Evolutionary conservation across 2,329 filamentous ascomycete species (phyloP), one percentile per base, ranked within the genome.

Genomic region (Ophiocordyceps australis): DNA sequence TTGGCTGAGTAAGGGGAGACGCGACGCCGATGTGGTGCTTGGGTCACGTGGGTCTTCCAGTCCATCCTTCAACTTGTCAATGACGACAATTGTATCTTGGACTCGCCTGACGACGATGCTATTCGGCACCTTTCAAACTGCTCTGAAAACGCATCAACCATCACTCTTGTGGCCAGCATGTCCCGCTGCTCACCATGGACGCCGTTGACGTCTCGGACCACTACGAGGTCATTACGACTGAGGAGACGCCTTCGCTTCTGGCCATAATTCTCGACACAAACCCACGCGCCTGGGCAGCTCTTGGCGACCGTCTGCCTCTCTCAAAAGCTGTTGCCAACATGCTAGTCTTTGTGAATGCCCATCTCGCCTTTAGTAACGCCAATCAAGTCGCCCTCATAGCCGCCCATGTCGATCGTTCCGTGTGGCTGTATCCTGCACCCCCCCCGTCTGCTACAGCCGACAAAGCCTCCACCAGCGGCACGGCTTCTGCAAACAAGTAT

Each of bases 261-360:
- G 77, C 82, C 38, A 74, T 98, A 41, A 65, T 98, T 42, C 67
- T 98, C 55, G 89, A 98, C 57, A 94, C 86, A 15, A 98, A 98
- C 47, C 89, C 89, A 3, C 78, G 85, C 39, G 85, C 89, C 39
- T 93, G 89, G 89, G 73, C 80, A 6, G 63, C 80, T 32, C 67
- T 95, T 23, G 62, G 74, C 32, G 54, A 70, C 29, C 68, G 67
- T 17, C 71, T 95, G 7, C 72, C 86, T 16, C 67, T 98, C 32
- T 79, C 79, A 25, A 75, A 77, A 42, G 82, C 82, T 32, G 62
- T 98, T 32, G 81, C 86, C 33, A 71, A 86, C 52, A 67, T 95
- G 35, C 74, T 95, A 42, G 76, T 98, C 57, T 95, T 94, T 55
- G 74, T 94, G 55, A 95, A 98, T 50, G 82, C 86, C 28, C 91